These are phyloP conservation scores for Calycina herbarum DNA, from an alignment of 2,329 filamentous ascomycete genomes.

Conservation along the genomic window DNA sequence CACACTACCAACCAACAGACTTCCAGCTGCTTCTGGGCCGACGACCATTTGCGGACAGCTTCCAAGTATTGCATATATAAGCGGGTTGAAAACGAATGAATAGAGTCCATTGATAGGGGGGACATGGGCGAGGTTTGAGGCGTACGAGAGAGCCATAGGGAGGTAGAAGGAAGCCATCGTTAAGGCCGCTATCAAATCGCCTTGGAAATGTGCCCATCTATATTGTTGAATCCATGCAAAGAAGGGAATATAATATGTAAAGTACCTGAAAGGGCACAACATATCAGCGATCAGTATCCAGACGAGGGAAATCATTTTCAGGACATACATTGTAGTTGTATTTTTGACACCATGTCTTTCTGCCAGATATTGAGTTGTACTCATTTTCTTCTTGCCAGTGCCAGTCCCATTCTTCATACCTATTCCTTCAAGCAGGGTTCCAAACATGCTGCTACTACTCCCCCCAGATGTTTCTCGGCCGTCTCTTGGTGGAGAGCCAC, in stretches of 20 bases:
- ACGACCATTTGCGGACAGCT: constrained; percentile 93
- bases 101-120: constrained; percentile 94
- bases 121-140: constrained; percentile 87
- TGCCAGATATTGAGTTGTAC: constrained; percentile 70
- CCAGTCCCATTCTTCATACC: constrained; percentile 26
- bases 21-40: constrained; percentile 91
- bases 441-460: constrained; percentile 28
- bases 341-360: constrained; percentile 73
- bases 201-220: constrained; percentile 74
- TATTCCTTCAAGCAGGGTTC: constrained; percentile 27
- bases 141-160: constrained; percentile 92
- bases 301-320: not conserved
- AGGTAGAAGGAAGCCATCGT: constrained; percentile 99
- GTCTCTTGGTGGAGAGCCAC: constrained; percentile 24
- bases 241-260: constrained; percentile 90
- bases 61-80: constrained; percentile 88
- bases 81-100: constrained; percentile 86
- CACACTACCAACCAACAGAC: constrained; percentile 83
- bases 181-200: constrained; percentile 83
- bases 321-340: constrained; percentile 67
- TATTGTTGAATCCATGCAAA: constrained; percentile 91
- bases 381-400: constrained; percentile 59
- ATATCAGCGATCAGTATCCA: constrained; percentile 18
- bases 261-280: constrained; percentile 58
- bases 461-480: constrained; percentile 17